phyloP scores from a whole-genome alignment of 2,329 filamentous ascomycete species.

The Aspergillus novofumigatus region DNA sequence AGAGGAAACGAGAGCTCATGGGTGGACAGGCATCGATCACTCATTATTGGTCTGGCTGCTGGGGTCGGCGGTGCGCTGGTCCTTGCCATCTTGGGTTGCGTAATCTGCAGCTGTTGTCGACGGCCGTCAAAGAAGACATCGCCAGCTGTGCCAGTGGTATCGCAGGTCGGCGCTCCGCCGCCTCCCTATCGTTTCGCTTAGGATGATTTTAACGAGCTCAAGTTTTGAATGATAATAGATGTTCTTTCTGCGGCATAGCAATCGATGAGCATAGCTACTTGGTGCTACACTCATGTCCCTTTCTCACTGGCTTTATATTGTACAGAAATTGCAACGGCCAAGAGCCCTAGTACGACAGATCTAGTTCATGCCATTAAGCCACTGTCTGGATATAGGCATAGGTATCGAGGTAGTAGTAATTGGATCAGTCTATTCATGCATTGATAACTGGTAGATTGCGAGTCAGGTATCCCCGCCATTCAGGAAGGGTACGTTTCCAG shows the following conservation, averaged over 20 bases:
- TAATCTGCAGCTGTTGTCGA: slow-evolving; percentile 11
- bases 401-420: too few species aligned
- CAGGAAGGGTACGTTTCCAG: slow-evolving; percentile 48
- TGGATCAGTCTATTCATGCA: neutral
- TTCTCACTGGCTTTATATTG: neutral
- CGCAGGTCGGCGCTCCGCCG: neutral
- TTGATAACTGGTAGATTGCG: slow-evolving; percentile 33
- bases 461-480: slow-evolving; percentile 51
- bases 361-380: too few species aligned
- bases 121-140: neutral
- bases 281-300: neutral
- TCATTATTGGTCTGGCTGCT: slow-evolving; percentile 13
- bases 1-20: slow-evolving; percentile 3
- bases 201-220: neutral
- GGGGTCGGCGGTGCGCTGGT: slow-evolving; percentile 12
- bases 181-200: neutral
- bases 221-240: neutral
- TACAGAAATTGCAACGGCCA: too few species aligned
- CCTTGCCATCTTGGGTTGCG: slow-evolving; percentile 1
- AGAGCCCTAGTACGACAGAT: too few species aligned
- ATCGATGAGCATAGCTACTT: neutral
- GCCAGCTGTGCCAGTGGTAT: neutral
- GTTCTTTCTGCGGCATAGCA: too few species aligned
- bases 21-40: slow-evolving; percentile 6
- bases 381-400: too few species aligned